phyloP scores from a whole-genome alignment of 345 rosid species.

The Sapria himalayana region DNA sequence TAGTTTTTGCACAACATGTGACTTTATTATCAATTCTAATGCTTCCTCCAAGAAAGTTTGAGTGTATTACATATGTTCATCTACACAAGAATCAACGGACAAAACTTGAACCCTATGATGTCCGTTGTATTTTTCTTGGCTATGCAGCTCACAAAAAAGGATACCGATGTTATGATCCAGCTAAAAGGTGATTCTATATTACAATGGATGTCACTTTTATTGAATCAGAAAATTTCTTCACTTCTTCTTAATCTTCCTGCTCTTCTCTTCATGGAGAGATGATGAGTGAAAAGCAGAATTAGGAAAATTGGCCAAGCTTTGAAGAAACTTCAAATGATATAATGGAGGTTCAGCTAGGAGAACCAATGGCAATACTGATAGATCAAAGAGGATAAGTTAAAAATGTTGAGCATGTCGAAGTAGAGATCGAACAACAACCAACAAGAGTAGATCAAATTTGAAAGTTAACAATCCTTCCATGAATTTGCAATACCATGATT shows the following conservation, averaged over 20 bases:
- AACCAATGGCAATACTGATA: no score
- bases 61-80: background rate
- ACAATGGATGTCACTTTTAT: background rate
- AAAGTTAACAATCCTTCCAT: background rate
- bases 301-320: background rate
- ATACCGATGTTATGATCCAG: background rate
- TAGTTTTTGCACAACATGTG: background rate
- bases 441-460: no score
- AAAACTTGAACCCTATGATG: background rate
- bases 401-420: no score
- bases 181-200: background rate
- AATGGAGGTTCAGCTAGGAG: no score
- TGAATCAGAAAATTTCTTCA: background rate
- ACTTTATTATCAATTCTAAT: no score
- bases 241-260: background rate
- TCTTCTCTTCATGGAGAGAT: conserved; percentile 5
- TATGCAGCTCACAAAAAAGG: background rate
- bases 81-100: background rate
- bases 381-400: background rate
- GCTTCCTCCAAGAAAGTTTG: background rate
- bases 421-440: no score
- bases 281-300: background rate
- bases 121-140: background rate
- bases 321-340: no score
- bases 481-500: background rate